Base-by-base conservation (phyloP, 352 stramenopile species). In the Globisporangium polare region DNA sequence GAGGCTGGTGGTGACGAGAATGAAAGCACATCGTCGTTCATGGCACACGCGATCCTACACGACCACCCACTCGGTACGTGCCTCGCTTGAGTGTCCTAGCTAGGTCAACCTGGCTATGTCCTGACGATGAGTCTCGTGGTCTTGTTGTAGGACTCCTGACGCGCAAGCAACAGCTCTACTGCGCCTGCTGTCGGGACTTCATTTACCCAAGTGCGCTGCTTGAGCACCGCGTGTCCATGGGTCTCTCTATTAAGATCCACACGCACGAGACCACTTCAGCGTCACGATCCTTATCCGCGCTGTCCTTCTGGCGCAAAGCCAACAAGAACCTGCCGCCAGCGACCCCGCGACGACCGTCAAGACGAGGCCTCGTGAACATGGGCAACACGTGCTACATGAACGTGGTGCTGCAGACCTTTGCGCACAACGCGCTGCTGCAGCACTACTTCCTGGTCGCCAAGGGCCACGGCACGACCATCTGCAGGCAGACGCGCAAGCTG, bases 371-470 rank as follows among this genome's bases (percentile, higher is more conserved):
- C 31, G 77, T 90, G 35, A 94, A 94, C 67, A 87, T 94, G 77
- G 86, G 86, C 37, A 94, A 92, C 62, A 90, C 86, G 49, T 92
- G 86, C 78, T 94, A 85, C 50, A 84, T 94, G 81, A 92, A 89
- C 66, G 78, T 77, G 1, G 83, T 92, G 53, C 65, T 94, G 42
- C 86, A 94, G 65, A 70, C 77, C 15, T 67, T 91, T 49, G 75
- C 73, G 18, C 80, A 89, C 71, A 93, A 89, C 42, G 78, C 73
- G 20, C 74, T 93, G 62, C 55, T 90, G 9, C 79, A 87, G 56
- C 70, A 89, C 68, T 83, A 88, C 35, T 92, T 89, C 60, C 83
- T 91, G 26, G 67, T 89, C 29, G 67, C 75, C 3, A 80, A 72
- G 22, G 73, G 72, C 26, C 80, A 90, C 63, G 78, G 86, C 62